A percentile compares a stretch with the other conserved stretches of the same genome.
These are phyloP conservation scores for Fusarium sp. DNA, from an alignment of 2,329 filamentous ascomycete species.

Conservation along the genomic window DNA sequence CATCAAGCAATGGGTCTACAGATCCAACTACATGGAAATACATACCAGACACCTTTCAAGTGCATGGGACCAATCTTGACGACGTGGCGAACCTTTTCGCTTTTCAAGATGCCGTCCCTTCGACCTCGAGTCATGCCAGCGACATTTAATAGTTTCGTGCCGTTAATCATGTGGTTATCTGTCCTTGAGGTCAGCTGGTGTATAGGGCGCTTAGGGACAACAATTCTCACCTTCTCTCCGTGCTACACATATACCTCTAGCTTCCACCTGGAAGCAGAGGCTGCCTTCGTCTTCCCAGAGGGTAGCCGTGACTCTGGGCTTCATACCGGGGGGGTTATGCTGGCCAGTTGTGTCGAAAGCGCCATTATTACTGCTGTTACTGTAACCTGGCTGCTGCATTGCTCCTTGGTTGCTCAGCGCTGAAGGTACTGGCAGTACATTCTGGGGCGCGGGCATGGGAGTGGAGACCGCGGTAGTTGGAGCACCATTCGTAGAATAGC, in stretches of 20 bases:
- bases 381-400: slow-evolving; percentile 53
- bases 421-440: slow-evolving; percentile 73
- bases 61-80: slow-evolving; percentile 99
- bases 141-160: slow-evolving; percentile 95
- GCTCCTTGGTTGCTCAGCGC: slow-evolving; percentile 59
- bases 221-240: slow-evolving; percentile 79
- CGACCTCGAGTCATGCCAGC: slow-evolving; percentile 97
- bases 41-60: slow-evolving; percentile 94
- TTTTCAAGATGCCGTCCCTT: slow-evolving; percentile 95
- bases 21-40: slow-evolving; percentile 29
- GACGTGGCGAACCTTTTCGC: slow-evolving; percentile 94
- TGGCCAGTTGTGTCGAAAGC: slow-evolving; percentile 87
- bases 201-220: not conserved
- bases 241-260: slow-evolving; percentile 93
- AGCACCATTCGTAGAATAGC: slow-evolving; percentile 73
- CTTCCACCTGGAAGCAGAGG: slow-evolving; percentile 96
- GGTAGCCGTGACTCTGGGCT: slow-evolving; percentile 94
- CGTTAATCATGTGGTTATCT: slow-evolving; percentile 99
- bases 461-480: slow-evolving; percentile 73
- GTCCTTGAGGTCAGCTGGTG: slow-evolving; percentile 9
- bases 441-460: slow-evolving; percentile 66
- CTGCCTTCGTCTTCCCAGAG: slow-evolving; percentile 99
- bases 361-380: slow-evolving; percentile 55
- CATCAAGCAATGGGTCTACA: slow-evolving; percentile 6
- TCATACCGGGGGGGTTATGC: slow-evolving; percentile 92